Conservation (phyloP, 495 filamentous ascomycete species). For the Melanomma pulvis-pyrius region DNA sequence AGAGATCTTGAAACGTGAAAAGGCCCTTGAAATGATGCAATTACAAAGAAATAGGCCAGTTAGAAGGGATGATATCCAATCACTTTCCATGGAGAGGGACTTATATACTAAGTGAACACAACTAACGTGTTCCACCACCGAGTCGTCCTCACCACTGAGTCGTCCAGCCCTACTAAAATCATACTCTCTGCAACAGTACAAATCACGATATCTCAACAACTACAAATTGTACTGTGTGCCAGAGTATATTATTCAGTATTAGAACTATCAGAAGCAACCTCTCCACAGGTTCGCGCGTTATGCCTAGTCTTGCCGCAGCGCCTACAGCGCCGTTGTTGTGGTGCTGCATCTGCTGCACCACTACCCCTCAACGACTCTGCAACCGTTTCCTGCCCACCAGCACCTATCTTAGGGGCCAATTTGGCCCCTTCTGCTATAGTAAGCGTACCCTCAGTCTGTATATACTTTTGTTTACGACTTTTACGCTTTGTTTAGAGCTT, state of each 20-base stretch:
- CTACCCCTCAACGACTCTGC: neutral
- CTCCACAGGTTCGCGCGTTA: slow-evolving; percentile 2
- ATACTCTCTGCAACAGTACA: neutral
- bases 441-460: slow-evolving; percentile 8
- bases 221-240: neutral
- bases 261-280: neutral
- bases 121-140: neutral
- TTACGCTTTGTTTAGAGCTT: slow-evolving; percentile 12
- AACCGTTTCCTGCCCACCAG: neutral
- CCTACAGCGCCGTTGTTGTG: neutral
- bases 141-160: neutral
- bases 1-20: neutral
- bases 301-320: slow-evolving; percentile 4
- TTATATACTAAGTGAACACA: too few species aligned
- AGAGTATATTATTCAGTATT: slow-evolving; percentile 4
- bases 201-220: slow-evolving; percentile 1
- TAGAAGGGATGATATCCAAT: too few species aligned
- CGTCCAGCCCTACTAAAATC: neutral
- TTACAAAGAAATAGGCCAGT: too few species aligned
- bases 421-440: slow-evolving; percentile 2
- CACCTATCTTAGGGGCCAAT: neutral
- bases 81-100: too few species aligned
- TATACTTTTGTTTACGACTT: slow-evolving; percentile 20
- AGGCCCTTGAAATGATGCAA: too few species aligned
- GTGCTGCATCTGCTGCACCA: neutral